Evolutionary conservation across 225 moss, liverwort and hornwort genomes (phyloP).

Genomic region (Physcomitrellopsis africana): DNA sequence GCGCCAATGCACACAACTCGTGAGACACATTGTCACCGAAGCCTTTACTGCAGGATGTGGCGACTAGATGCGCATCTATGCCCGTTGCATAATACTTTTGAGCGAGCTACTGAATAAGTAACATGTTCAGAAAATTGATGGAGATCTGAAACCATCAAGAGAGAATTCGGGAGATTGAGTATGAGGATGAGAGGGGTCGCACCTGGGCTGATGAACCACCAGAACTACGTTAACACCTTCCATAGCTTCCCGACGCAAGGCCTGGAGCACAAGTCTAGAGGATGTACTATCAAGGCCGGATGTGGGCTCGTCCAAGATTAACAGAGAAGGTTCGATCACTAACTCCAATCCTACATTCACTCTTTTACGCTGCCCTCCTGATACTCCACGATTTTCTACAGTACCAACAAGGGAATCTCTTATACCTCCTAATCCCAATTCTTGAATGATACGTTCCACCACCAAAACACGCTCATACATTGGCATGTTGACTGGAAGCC

Average conservation of each 20-base stretch:
- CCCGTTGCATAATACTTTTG: too few species aligned
- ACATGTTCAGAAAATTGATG: not conserved
- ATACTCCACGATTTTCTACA: slow-evolving; percentile 89
- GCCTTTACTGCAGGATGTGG: too few species aligned
- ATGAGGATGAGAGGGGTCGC: slow-evolving; percentile 14
- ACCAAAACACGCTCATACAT: slow-evolving; percentile 83
- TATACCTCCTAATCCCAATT: slow-evolving; percentile 66
- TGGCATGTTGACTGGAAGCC: slow-evolving; percentile 72
- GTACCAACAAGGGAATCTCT: slow-evolving; percentile 88
- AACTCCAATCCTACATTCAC: slow-evolving; percentile 96
- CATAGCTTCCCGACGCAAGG: slow-evolving; percentile 76
- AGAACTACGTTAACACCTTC: slow-evolving; percentile 84
- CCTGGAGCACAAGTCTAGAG: slow-evolving; percentile 87
- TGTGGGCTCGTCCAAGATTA: slow-evolving; percentile 95
- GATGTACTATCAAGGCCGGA: slow-evolving; percentile 97
- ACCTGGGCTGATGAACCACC: slow-evolving; percentile 99
- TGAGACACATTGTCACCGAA: not conserved
- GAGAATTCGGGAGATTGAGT: not conserved
- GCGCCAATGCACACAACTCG: slow-evolving; percentile 31
- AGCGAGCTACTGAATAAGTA: not conserved
- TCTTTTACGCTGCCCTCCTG: slow-evolving; percentile 95
- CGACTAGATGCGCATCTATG: not conserved
- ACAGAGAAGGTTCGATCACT: slow-evolving; percentile 88
- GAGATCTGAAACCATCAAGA: not conserved
- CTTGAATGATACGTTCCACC: slow-evolving; percentile 91